A percentile compares a stretch with the other conserved stretches of the same genome.
Evolutionary conservation across 2,329 filamentous ascomycete species (phyloP).

Genomic region (Simplicillium sp.): DNA sequence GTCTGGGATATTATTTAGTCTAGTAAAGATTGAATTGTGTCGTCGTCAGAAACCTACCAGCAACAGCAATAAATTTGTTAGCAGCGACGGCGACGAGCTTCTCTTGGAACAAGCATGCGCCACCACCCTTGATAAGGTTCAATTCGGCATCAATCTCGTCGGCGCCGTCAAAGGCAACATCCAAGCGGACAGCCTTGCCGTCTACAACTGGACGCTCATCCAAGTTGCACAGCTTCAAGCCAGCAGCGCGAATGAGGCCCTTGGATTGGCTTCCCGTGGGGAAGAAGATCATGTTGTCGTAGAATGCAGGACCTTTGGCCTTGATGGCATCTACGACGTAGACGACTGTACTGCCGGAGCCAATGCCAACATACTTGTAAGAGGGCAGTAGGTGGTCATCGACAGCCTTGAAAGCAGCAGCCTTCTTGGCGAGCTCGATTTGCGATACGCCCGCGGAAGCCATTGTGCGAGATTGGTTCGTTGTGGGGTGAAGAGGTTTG

Average conservation of each 20-base stretch:
- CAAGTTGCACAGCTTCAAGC: constrained; percentile 67
- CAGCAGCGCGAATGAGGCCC: constrained; percentile 72
- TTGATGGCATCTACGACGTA: constrained; percentile 79
- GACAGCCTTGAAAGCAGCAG: constrained; percentile 66
- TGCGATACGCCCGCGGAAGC: constrained; percentile 26
- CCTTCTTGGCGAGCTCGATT: constrained; percentile 65
- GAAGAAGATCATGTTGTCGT: constrained; percentile 67
- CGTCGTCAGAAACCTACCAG: constrained; percentile 41
- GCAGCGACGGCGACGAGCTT: constrained; percentile 85
- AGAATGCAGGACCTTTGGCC: constrained; percentile 43
- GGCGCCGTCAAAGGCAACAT: constrained; percentile 91
- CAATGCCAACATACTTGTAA: constrained; percentile 65
- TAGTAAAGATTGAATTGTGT: background rate
- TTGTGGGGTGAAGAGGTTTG: background rate
- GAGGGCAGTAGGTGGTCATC: constrained; percentile 57
- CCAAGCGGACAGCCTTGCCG: constrained; percentile 46
- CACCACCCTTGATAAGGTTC: constrained; percentile 96
- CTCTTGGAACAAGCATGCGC: constrained; percentile 95
- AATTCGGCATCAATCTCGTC: constrained; percentile 93
- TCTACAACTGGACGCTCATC: constrained; percentile 53
- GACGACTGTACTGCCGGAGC: constrained; percentile 72
- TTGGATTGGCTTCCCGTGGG: constrained; percentile 90
- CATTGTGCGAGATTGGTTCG: constrained; percentile 18
- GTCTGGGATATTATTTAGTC: constrained; percentile 39
- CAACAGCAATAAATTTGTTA: constrained; percentile 80